These are phyloP conservation scores for Ascocoryne sarcoides DNA, from an alignment of 2,329 filamentous ascomycete genomes.

Conservation along the genomic window DNA sequence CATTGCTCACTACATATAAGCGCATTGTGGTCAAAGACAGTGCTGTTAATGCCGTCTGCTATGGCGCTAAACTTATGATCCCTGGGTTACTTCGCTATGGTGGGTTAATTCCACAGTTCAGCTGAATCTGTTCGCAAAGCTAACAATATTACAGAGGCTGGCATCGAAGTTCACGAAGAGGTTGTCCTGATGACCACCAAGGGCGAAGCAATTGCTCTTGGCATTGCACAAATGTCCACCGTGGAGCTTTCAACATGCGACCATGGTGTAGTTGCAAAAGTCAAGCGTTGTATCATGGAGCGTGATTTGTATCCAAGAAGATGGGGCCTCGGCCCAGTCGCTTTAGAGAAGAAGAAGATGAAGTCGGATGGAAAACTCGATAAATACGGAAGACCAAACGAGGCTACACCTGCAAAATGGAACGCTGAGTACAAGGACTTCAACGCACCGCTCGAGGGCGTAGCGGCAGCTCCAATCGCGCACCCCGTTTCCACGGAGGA, in stretches of 20 bases:
- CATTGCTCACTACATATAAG: constrained; percentile 87
- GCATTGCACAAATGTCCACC: constrained; percentile 95
- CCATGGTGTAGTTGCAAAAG: constrained; percentile 95
- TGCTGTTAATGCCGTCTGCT: constrained; percentile 94
- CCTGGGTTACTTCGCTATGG: constrained; percentile 88
- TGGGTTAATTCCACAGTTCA: constrained; percentile 34
- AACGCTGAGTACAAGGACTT: constrained; percentile 88
- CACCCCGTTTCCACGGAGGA: constrained; percentile 33
- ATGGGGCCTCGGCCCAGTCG: constrained; percentile 93
- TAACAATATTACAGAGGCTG: constrained; percentile 53
- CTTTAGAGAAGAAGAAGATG: constrained; percentile 98
- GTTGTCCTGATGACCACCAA: constrained; percentile 98
- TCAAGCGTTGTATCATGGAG: constrained; percentile 99
- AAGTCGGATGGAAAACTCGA: constrained; percentile 97
- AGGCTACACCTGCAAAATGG: constrained; percentile 90
- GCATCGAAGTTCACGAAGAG: constrained; percentile 91
- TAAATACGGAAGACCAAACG: constrained; percentile 91
- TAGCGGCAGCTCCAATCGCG: constrained; percentile 34
- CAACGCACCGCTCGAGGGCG: constrained; percentile 43
- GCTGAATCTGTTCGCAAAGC: constrained; percentile 9
- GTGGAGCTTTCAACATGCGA: constrained; percentile 96
- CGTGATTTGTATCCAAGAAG: constrained; percentile 91
- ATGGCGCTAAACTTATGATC: constrained; percentile 98
- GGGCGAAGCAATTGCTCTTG: constrained; percentile 94
- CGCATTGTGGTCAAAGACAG: constrained; percentile 96